Evolutionary conservation across 495 filamentous ascomycete genomes (phyloP).

Genomic region (Penicillium antarcticum): DNA sequence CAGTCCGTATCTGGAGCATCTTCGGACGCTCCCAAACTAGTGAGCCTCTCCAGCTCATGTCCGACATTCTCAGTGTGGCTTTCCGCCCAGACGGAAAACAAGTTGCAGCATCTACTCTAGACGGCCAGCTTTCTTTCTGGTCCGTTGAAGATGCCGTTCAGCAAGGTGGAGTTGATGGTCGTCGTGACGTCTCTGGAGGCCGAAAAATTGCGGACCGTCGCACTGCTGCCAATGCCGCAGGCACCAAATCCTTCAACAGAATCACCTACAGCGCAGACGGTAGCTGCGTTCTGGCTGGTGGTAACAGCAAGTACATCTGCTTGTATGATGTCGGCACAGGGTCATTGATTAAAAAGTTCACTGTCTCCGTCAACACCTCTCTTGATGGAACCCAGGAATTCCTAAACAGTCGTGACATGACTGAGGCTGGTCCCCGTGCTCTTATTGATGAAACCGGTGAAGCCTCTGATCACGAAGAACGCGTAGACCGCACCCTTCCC

Average conservation of each 20-base stretch:
- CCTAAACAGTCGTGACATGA: conserved; percentile 85
- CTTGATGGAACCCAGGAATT: conserved; percentile 95
- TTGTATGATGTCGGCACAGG: conserved; percentile 88
- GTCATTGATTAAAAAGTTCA: conserved; percentile 89
- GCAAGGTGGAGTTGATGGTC: conserved; percentile 74
- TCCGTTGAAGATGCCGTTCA: conserved; percentile 83
- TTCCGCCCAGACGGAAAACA: conserved; percentile 89
- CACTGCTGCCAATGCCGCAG: conserved; percentile 84
- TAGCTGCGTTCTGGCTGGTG: conserved; percentile 80
- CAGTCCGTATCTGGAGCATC: conserved; percentile 91
- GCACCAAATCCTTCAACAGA: conserved; percentile 84
- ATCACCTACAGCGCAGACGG: conserved; percentile 91
- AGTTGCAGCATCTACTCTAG: conserved; percentile 85
- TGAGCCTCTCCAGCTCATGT: conserved; percentile 85
- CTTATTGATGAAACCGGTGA: conserved; percentile 86
- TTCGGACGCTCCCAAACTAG: conserved; percentile 91
- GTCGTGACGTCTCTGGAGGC: conserved; percentile 89
- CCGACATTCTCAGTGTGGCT: conserved; percentile 83
- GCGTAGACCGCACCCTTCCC: conserved; percentile 79
- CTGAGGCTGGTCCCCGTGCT: conserved; percentile 80
- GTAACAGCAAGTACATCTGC: conserved; percentile 97
- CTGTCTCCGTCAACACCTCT: conserved; percentile 88
- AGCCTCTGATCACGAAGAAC: conserved; percentile 81
- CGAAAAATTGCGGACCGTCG: conserved; percentile 80
- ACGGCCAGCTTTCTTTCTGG: conserved; percentile 96